Evolutionary conservation across 1,284 basidiomycete genomes (phyloP).

Genomic region (Athelia psychrophila): DNA sequence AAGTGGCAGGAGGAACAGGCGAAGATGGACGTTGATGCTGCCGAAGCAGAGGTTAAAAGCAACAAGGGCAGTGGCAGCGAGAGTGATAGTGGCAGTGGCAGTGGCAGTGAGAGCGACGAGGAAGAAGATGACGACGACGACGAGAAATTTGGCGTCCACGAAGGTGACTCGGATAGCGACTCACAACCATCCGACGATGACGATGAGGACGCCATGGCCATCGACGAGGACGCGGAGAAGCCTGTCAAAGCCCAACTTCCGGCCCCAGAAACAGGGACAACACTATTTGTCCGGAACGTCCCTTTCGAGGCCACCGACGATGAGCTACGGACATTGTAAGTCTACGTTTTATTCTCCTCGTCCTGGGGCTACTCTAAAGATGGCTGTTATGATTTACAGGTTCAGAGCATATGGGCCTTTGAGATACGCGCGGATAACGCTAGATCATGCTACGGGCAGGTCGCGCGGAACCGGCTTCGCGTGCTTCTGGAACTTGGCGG

Average conservation of each 20-base stretch:
- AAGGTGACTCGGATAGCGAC: constrained; percentile 34
- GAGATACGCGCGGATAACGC: constrained; percentile 90
- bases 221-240: constrained; percentile 47
- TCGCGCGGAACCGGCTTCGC: constrained; percentile 96
- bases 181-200: constrained; percentile 23
- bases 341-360: constrained; percentile 8
- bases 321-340: constrained; percentile 79
- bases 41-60: constrained; percentile 33
- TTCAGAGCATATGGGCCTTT: constrained; percentile 92
- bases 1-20: constrained; percentile 84
- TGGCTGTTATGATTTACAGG: constrained; percentile 37
- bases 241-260: constrained; percentile 74
- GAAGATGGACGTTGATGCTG: constrained; percentile 42
- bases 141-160: constrained; percentile 41
- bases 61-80: constrained; percentile 28
- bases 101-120: constrained; percentile 7
- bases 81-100: constrained; percentile 12
- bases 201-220: constrained; percentile 34
- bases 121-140: constrained; percentile 24
- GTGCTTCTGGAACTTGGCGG: constrained; percentile 94
- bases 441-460: constrained; percentile 82
- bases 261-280: constrained; percentile 81
- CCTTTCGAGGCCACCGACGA: constrained; percentile 93
- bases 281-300: constrained; percentile 93
- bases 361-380: constrained; percentile 6